Evolutionary conservation across 257 asterid species (phyloP).

Genomic region (Nicotiana otophora): DNA sequence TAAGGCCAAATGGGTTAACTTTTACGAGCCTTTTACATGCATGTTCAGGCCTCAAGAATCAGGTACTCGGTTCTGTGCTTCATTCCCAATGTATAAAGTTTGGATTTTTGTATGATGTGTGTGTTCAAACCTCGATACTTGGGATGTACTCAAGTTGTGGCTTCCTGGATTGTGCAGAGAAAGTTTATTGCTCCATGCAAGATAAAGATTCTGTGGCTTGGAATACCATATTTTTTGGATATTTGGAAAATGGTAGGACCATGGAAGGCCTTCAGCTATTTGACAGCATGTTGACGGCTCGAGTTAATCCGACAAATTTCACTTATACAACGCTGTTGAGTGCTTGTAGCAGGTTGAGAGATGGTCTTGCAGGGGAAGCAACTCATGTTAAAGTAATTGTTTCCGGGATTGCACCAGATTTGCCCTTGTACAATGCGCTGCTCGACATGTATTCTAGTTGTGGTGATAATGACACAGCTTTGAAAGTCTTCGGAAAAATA

Average conservation of each 20-base stretch:
- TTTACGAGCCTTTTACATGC: constrained; percentile 66
- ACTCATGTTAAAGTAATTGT: constrained; percentile 53
- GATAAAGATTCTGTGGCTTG: constrained; percentile 61
- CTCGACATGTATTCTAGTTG: constrained; percentile 82
- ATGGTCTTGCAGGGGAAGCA: constrained; percentile 38
- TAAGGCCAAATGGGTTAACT: constrained; percentile 55
- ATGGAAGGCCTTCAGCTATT: constrained; percentile 41
- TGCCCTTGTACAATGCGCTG: constrained; percentile 67
- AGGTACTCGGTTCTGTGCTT: constrained; percentile 35
- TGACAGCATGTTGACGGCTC: constrained; percentile 35
- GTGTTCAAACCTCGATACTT: constrained; percentile 59
- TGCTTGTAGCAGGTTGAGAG: constrained; percentile 58
- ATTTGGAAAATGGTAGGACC: constrained; percentile 44
- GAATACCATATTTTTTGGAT: constrained; percentile 57
- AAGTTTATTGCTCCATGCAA: constrained; percentile 38
- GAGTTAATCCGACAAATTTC: constrained; percentile 41
- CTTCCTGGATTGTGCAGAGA: constrained; percentile 36
- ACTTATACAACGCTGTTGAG: constrained; percentile 67
- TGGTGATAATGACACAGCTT: constrained; percentile 39
- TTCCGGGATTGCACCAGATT: constrained; percentile 40
- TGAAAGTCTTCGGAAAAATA: constrained; percentile 41
- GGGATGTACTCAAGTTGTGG: constrained; percentile 66
- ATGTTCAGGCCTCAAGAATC: constrained; percentile 39
- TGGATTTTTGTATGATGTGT: constrained; percentile 42
- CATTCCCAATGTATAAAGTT: constrained; percentile 49